Percentiles rank a stretch among this genome's conserved stretches.
phyloP scores from a whole-genome alignment of 352 stramenopile species.

The Pythium rishiriense region DNA sequence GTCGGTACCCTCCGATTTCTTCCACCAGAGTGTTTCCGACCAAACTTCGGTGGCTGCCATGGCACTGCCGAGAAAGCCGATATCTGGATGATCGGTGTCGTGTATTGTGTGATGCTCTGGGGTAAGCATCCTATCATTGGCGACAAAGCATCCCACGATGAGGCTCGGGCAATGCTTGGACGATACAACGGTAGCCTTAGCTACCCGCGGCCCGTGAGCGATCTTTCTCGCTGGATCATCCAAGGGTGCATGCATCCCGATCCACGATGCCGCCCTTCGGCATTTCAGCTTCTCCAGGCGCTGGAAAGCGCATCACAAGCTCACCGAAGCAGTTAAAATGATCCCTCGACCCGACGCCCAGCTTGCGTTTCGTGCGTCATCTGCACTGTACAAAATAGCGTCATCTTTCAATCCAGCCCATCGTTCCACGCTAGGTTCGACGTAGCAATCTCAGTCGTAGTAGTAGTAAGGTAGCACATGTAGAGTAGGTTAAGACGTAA shows the following conservation, averaged over 20 bases:
- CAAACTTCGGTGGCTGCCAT: conserved; percentile 54
- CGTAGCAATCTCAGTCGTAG: conserved; percentile 8
- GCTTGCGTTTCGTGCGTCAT: background rate
- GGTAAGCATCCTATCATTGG: conserved; percentile 73
- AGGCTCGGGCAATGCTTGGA: conserved; percentile 31
- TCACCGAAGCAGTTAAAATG: conserved; percentile 5
- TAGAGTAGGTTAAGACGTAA: conserved; percentile 25
- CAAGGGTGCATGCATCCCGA: conserved; percentile 68
- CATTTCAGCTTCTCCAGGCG: conserved; percentile 60
- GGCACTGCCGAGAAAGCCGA: conserved; percentile 77
- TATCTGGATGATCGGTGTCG: conserved; percentile 83
- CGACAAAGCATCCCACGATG: conserved; percentile 59
- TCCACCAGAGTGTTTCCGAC: conserved; percentile 70
- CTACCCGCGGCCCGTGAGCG: conserved; percentile 45
- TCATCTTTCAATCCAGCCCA: conserved; percentile 12
- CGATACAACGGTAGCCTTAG: conserved; percentile 38
- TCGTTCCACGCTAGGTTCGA: background rate
- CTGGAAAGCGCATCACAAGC: conserved; percentile 39
- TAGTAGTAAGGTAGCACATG: conserved; percentile 27
- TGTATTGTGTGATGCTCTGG: conserved; percentile 76
- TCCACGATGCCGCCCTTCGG: conserved; percentile 57
- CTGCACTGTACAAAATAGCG: conserved; percentile 41
- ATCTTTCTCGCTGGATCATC: conserved; percentile 68
- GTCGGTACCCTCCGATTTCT: conserved; percentile 76
- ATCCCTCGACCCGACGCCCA: background rate